Evolutionary conservation across 768 basidiomycete genomes (phyloP).

Genomic region (Rhizopogon rudus): DNA sequence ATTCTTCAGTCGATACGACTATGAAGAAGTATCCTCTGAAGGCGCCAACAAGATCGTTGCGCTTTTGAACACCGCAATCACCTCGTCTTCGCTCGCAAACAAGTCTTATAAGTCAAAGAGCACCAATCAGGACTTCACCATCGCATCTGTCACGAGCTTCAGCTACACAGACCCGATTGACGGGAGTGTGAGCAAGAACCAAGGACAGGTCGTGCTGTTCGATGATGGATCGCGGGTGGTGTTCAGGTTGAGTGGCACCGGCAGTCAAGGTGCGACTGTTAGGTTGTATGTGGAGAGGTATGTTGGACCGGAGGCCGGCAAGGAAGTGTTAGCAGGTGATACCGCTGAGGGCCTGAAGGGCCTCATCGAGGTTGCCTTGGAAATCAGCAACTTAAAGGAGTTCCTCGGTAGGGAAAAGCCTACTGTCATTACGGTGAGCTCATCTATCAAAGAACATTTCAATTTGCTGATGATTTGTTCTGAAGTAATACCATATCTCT

Average conservation of each 20-base stretch:
- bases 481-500: slow-evolving; percentile 8
- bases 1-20: slow-evolving; percentile 99
- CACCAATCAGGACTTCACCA: slow-evolving; percentile 66
- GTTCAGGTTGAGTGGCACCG: slow-evolving; percentile 94
- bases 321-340: slow-evolving; percentile 63
- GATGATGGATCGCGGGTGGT: slow-evolving; percentile 90
- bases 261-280: slow-evolving; percentile 94
- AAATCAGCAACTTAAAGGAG: slow-evolving; percentile 78
- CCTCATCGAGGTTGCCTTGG: slow-evolving; percentile 91
- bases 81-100: slow-evolving; percentile 61
- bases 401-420: slow-evolving; percentile 87
- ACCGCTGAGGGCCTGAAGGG: slow-evolving; percentile 91
- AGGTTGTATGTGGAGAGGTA: slow-evolving; percentile 96
- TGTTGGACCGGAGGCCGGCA: slow-evolving; percentile 63
- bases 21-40: slow-evolving; percentile 93
- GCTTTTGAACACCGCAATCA: slow-evolving; percentile 68
- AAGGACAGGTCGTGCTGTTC: slow-evolving; percentile 92
- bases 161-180: slow-evolving; percentile 99
- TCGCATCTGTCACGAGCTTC: slow-evolving; percentile 80
- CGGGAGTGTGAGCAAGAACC: slow-evolving; percentile 86
- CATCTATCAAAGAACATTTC: background rate
- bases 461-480: background rate
- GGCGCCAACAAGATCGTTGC: slow-evolving; percentile 85
- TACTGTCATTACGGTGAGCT: slow-evolving; percentile 89
- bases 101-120: slow-evolving; percentile 63